Base-by-base conservation (phyloP, 2,329 filamentous ascomycete species). In the Exserohilum turcica region DNA sequence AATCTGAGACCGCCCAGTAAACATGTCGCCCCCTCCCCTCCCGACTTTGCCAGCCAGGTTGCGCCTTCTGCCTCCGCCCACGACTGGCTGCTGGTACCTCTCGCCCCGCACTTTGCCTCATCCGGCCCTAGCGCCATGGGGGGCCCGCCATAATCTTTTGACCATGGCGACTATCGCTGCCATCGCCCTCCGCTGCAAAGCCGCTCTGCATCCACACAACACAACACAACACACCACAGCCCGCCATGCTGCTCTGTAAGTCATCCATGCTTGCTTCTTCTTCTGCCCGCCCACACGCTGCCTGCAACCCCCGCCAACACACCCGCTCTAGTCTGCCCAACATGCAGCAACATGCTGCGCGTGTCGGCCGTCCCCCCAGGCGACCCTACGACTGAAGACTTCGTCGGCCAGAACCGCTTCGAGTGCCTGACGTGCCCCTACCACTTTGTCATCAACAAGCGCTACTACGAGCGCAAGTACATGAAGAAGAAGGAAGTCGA, bases 341-440 rank as follows among this genome's bases (percentile, higher is more conserved):
- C 85, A 73, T 94, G 90, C 81, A 86, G 86, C 76, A 94, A 93
- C 79, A 86, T 91, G 76, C 85, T 94, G 70, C 91, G 88, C 68
- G 87, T 93, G 67, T 86, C 86, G 43, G 66, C 70, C 56, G 69
- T 77, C 5, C 75, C 77, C 6, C 63, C 71, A 31, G 71, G 63
- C 53, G 74, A 76, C 44, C 76, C 77, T 35, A 68, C 67, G 7
- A 66, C 60, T 45, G 74, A 74, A 52, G 62, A 73, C 16, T 65
- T 72, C 53, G 66, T 67, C 16, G 78, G 76, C 56, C 74, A 77
- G 39, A 97, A 97, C 80, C 88, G 92, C 52, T 91, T 97, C 76
- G 91, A 96, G 77, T 99, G 94, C 79, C 90, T 91, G 53, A 96
- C 92, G 52, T 99, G 94, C 67, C 93, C 94, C 3, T 99, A 96